Evolutionary conservation across 75 land plant species (phyloP).

Genomic region (Isoetes taiwanensis): DNA sequence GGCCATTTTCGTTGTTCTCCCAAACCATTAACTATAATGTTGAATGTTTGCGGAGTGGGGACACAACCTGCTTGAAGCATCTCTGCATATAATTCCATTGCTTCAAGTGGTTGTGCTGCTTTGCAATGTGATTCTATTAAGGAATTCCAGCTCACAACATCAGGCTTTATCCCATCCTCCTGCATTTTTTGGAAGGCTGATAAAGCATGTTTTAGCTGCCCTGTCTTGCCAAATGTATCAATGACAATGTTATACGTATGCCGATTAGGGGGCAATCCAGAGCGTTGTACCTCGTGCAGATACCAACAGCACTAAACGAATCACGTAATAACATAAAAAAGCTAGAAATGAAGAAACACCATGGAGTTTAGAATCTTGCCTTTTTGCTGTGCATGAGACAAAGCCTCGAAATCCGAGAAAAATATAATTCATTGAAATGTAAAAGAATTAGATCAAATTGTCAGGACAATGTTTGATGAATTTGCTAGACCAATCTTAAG

Average conservation of each 20-base stretch:
- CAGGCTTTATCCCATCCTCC: constrained; percentile 54
- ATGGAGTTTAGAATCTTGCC: no score
- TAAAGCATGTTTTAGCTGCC: constrained; percentile 51
- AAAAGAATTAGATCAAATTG: no score
- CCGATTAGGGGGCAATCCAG: constrained; percentile 49
- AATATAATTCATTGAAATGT: no score
- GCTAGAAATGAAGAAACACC: no score
- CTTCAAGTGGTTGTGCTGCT: constrained; percentile 30
- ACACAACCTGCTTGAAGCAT: constrained; percentile 61
- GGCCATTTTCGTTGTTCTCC: constrained; percentile 69
- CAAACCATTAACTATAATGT: constrained; percentile 66
- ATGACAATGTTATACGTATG: constrained; percentile 83
- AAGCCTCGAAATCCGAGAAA: no score
- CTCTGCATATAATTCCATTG: constrained; percentile 40
- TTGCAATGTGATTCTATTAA: constrained; percentile 70
- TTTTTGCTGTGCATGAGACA: no score
- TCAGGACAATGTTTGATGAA: no score
- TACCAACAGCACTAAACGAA: no score
- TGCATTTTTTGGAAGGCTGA: constrained; percentile 58
- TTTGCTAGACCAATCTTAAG: no score
- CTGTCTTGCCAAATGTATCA: constrained; percentile 71
- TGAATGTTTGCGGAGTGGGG: constrained; percentile 62
- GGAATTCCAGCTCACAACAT: constrained; percentile 78
- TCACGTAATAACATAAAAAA: no score
- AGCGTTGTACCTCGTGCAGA: constrained; percentile 57